Base-by-base conservation (phyloP, 345 rosid species). In the Arabis alpina region DNA sequence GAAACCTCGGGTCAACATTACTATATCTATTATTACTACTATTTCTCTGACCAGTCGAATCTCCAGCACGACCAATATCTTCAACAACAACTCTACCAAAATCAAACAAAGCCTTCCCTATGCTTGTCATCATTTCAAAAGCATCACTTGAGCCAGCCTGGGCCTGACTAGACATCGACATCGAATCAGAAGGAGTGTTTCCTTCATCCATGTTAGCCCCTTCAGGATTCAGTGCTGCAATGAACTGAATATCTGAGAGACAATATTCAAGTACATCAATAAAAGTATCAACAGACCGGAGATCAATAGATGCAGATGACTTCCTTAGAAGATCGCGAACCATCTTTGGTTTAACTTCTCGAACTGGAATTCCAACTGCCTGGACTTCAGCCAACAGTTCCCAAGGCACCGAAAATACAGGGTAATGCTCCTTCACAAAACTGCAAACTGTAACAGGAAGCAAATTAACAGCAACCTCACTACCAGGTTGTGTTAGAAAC, bases 321-420 rank as follows among this genome's bases (percentile, higher is more conserved):
- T 62, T 76, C 79, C 80, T 79, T 36, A 93, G 77, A 81, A 86
- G 98, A 77, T 86, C 89, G 49, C 98, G 85, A 43, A 93, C 98
- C 97, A 93, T 93, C 81, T 88, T 87, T 30, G 98, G 98, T 77
- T 88, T 88, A 64, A 93, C 85, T 86, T 90, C 97, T 74, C 81
- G 81, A 76, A 88, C 84, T 45, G 72, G 71, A 65, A 88, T 75
- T 64, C 92, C 96, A 60, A 87, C 83, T 1, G 88, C 90, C 75
- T 90, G 92, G 62, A 93, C 82, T 80, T 93, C 97, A 81, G 86
- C 76, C 60, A 90, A 86, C 83, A 93, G 75, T 47, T 88, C 93
- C 97, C 98, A 90, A 6, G 98, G 96, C 49, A 90, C 92, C 11
- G 97, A 90, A 77, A 93, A 90, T 30, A 93, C 97, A 58, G 87